Evolutionary conservation across 768 basidiomycete species (phyloP).

Genomic region (Phlebiopsis gigantea): DNA sequence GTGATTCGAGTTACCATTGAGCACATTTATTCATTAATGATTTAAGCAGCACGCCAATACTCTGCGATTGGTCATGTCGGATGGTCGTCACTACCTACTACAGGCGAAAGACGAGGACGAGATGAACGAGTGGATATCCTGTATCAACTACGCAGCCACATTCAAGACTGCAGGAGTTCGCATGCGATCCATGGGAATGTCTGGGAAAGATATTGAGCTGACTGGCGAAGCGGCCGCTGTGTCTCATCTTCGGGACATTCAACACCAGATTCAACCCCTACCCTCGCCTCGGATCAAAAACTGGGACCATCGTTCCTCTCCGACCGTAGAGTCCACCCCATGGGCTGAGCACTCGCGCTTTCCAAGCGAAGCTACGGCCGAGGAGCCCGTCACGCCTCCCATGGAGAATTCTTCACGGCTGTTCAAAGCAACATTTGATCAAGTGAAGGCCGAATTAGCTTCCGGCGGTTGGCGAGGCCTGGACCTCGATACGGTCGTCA

Average conservation of each 20-base stretch:
- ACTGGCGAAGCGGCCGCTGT: conserved; percentile 84
- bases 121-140: conserved; percentile 85
- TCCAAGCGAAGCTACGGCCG: conserved; percentile 15
- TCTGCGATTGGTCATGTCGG: conserved; percentile 71
- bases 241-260: conserved; percentile 72
- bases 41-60: conserved; percentile 50
- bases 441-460: conserved; percentile 81
- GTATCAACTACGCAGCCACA: conserved; percentile 90
- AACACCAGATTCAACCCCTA: conserved; percentile 28
- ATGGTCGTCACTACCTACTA: conserved; percentile 78
- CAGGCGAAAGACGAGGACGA: conserved; percentile 66
- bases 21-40: not conserved
- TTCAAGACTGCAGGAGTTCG: conserved; percentile 83
- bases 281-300: conserved; percentile 20
- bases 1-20: conserved; percentile 12
- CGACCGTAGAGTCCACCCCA: not conserved
- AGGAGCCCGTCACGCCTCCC: conserved; percentile 47
- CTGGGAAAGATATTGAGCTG: conserved; percentile 63
- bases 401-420: conserved; percentile 53
- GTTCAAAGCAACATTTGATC: conserved; percentile 78
- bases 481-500: conserved; percentile 27
- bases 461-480: conserved; percentile 36
- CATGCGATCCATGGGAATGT: conserved; percentile 73
- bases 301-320: conserved; percentile 33
- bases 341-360: conserved; percentile 5